Conservation (phyloP, 257 asterid genomes). For the Plectranthus barbatus region DNA sequence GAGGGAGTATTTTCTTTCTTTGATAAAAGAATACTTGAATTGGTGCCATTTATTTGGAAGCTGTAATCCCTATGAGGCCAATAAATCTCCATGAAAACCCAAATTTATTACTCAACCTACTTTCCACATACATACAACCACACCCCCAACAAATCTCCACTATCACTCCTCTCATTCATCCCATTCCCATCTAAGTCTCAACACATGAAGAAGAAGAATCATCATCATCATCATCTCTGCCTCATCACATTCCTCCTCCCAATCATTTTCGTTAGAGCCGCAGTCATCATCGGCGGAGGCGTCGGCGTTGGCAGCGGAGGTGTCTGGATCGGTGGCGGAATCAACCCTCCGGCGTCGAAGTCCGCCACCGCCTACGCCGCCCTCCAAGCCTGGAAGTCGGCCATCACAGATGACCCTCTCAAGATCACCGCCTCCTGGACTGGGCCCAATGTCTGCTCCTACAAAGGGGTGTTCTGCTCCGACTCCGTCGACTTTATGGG, state of each 20-base stretch:
- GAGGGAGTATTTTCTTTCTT: too few relatives aligned
- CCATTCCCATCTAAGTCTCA: background rate
- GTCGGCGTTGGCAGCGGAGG: slow-evolving; percentile 40
- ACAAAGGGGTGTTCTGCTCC: too few relatives aligned
- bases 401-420: slow-evolving; percentile 59
- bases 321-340: too few relatives aligned
- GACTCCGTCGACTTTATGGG: too few relatives aligned
- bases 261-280: slow-evolving; percentile 19
- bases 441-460: too few relatives aligned
- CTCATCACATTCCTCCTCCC: slow-evolving; percentile 27
- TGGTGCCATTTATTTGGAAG: too few relatives aligned
- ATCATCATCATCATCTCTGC: background rate
- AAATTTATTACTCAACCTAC: slow-evolving; percentile 48
- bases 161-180: background rate
- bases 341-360: too few relatives aligned
- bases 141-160: slow-evolving; percentile 6
- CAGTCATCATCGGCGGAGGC: slow-evolving; percentile 42
- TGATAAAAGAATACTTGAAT: too few relatives aligned
- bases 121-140: slow-evolving; percentile 30
- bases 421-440: slow-evolving; percentile 51
- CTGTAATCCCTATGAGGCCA: too few relatives aligned
- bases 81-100: too few relatives aligned
- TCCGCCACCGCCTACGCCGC: too few relatives aligned
- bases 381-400: too few relatives aligned
- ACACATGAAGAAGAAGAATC: slow-evolving; percentile 35